Evolutionary conservation across 495 filamentous ascomycete species (phyloP), one percentile per base, ranked within the genome.

Genomic region (Mytilinidion resinicola): DNA sequence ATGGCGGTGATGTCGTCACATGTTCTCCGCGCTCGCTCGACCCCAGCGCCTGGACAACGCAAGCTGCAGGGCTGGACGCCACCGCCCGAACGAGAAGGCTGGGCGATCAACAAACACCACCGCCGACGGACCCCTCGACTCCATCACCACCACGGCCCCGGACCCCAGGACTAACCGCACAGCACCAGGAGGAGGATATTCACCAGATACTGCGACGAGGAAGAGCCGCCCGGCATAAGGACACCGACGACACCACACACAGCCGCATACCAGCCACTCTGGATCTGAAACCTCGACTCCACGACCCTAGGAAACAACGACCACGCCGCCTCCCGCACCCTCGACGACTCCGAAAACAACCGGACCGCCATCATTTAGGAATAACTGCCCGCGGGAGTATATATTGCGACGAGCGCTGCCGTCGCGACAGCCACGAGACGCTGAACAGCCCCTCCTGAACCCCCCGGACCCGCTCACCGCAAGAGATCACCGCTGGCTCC

Each of bases 21-120:
- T 30, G 25, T 30, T 30, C 25, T 30, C 25, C 25, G 25, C 25
- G 25, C 25, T 30, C 25, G 25, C 25, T 30, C 25, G 25, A 30
- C 25, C 25, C 25, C 25, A 30, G 42, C 25, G 25, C 42, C 42
- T 46, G 42, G 42, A 50, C 51, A 42, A 25, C 25, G 47, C 54
- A 49, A 49, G 39, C 55, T 52, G 51, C 59, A 52, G 39, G 53
- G 56, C 44, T 44, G 54, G 51, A 25, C 47, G 55, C 61, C 34
- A 53, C 47, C 12, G 30, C 39, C 56, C 44, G 30, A 57, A 60
- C 47, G 47, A 52, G 57, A 60, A 57, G 62, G 62, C 62, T 64
- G 57, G 62, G 12, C 12, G 10, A 34, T 55, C 53, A 64, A 55
- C 56, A 64, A 56, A 52, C 43, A 52, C 56, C 44, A 25, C 14